Evolutionary conservation across 768 basidiomycete genomes (phyloP).

Genomic region (Leccinum broughii): DNA sequence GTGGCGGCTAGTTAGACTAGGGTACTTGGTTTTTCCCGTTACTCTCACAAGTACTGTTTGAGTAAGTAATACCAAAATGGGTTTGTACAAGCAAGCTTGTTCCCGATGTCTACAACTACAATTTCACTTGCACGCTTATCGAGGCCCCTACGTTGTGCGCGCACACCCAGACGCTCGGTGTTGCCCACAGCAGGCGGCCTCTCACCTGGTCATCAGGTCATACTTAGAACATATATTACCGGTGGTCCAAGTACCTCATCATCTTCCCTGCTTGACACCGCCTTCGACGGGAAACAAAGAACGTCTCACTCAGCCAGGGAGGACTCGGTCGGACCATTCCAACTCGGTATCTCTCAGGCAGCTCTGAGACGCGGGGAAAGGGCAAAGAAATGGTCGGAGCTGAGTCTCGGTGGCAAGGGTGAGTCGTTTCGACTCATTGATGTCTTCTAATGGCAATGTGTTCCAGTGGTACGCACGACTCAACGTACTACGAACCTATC

Average conservation of each 20-base stretch:
- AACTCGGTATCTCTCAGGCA: constrained; percentile 64
- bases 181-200: background rate
- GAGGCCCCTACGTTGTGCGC: constrained; percentile 3
- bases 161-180: background rate
- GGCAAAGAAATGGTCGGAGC: constrained; percentile 75
- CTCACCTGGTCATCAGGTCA: background rate
- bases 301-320: constrained; percentile 39
- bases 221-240: constrained; percentile 45
- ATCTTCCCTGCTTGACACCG: constrained; percentile 59
- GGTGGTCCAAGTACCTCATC: constrained; percentile 45
- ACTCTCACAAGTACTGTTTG: background rate
- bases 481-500: constrained; percentile 52
- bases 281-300: constrained; percentile 60
- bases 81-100: background rate
- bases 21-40: no score
- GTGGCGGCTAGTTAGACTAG: background rate
- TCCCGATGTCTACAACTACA: constrained; percentile 11
- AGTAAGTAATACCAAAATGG: constrained; percentile 11
- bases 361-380: constrained; percentile 54
- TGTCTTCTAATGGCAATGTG: background rate
- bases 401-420: constrained; percentile 79
- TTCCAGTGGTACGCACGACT: background rate
- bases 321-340: constrained; percentile 77
- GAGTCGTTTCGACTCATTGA: constrained; percentile 4
- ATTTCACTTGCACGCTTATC: constrained; percentile 10